These are phyloP conservation scores for Solanum pennellii DNA, from an alignment of 257 asterid species.

Conservation along the genomic window DNA sequence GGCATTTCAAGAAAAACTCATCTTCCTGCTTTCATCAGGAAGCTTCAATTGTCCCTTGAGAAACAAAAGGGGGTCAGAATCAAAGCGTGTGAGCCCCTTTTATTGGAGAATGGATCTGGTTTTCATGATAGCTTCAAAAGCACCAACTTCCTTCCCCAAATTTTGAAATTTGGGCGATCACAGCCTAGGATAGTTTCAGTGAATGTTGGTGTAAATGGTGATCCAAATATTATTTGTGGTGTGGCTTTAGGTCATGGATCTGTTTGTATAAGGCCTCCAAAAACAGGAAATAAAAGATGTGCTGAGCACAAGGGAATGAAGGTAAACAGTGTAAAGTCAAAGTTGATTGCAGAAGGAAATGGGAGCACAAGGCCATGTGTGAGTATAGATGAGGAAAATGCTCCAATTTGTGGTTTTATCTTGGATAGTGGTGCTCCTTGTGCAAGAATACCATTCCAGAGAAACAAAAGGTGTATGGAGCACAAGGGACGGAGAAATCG, in stretches of 20 bases:
- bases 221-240: slow-evolving; percentile 39
- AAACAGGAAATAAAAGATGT: slow-evolving; percentile 69
- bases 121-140: slow-evolving; percentile 6
- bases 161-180: slow-evolving; percentile 47
- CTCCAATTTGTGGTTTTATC: slow-evolving; percentile 19
- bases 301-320: slow-evolving; percentile 81
- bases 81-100: slow-evolving; percentile 19
- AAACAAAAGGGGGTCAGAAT: slow-evolving; percentile 55
- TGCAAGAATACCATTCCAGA: slow-evolving; percentile 12
- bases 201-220: slow-evolving; percentile 2
- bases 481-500: slow-evolving; percentile 21
- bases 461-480: slow-evolving; percentile 23
- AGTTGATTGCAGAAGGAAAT: slow-evolving; percentile 5
- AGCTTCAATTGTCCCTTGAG: slow-evolving; percentile 25
- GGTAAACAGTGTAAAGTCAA: slow-evolving; percentile 32
- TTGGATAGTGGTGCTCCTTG: slow-evolving; percentile 23
- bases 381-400: not conserved
- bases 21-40: slow-evolving; percentile 31
- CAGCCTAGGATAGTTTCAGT: slow-evolving; percentile 17
- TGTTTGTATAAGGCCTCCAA: slow-evolving; percentile 49
- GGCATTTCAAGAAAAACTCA: slow-evolving; percentile 20
- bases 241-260: slow-evolving; percentile 60
- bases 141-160: slow-evolving; percentile 16
- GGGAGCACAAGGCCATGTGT: not conserved
- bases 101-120: slow-evolving; percentile 18